Conservation (phyloP, 768 basidiomycete species). For the Lentinula sp. region DNA sequence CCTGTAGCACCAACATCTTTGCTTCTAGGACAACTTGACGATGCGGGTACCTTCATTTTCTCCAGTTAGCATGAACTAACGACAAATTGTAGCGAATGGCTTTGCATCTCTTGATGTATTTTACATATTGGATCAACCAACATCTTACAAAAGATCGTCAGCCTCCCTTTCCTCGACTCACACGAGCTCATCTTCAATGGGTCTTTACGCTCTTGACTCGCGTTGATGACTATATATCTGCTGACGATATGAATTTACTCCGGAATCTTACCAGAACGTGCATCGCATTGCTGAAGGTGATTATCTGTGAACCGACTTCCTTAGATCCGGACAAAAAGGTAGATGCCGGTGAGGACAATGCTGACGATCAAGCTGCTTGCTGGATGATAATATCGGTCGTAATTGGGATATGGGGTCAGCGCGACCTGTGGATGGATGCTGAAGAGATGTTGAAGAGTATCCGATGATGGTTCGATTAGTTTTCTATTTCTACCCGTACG, state of each 20-base stretch:
- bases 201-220: conserved; percentile 69
- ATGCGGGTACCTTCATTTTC: conserved; percentile 35
- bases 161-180: conserved; percentile 30
- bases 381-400: conserved; percentile 72
- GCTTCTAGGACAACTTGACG: conserved; percentile 55
- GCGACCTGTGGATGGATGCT: conserved; percentile 76
- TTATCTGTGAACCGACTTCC: conserved; percentile 12
- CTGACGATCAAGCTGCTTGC: conserved; percentile 43
- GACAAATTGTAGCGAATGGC: conserved; percentile 47
- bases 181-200: conserved; percentile 65
- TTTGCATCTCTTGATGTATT: conserved; percentile 78
- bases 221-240: conserved; percentile 61
- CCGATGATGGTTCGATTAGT: not conserved
- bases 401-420: conserved; percentile 69
- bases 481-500: not conserved
- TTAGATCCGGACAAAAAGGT: not conserved
- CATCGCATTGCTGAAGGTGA: conserved; percentile 41
- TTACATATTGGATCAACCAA: conserved; percentile 71
- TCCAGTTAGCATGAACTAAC: not conserved
- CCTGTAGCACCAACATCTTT: conserved; percentile 55
- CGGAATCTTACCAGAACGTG: conserved; percentile 74
- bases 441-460: conserved; percentile 38
- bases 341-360: conserved; percentile 3
- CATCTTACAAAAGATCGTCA: conserved; percentile 41
- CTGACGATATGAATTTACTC: conserved; percentile 73